These are phyloP conservation scores for Viola pubescens DNA, from an alignment of 441 rosid genomes.

Conservation along the genomic window DNA sequence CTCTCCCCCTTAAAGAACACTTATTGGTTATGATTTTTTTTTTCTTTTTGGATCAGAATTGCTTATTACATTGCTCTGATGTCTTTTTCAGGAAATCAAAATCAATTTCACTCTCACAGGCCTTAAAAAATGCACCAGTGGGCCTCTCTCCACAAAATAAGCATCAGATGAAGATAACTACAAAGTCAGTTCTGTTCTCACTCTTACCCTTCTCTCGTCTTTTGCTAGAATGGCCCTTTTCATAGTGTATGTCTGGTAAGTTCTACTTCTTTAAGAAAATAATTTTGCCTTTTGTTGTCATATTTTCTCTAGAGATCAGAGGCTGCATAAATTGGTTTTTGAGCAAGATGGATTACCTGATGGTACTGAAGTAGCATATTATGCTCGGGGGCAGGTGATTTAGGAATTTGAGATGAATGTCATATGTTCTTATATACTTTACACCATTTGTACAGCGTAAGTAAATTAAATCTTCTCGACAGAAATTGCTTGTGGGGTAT, in stretches of 20 bases:
- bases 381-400: constrained; percentile 65
- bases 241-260: constrained; percentile 10
- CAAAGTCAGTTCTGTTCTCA: constrained; percentile 29
- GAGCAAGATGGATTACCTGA: constrained; percentile 74
- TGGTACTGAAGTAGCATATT: constrained; percentile 77
- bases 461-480: constrained; percentile 28
- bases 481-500: constrained; percentile 91
- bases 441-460: constrained; percentile 15
- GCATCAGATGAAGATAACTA: constrained; percentile 44
- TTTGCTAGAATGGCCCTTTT: constrained; percentile 7
- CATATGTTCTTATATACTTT: constrained; percentile 14
- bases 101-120: constrained; percentile 25
- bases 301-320: constrained; percentile 51
- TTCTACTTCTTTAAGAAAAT: constrained; percentile 5
- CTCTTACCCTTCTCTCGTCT: neutral
- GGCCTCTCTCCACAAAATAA: constrained; percentile 34
- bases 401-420: constrained; percentile 15
- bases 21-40: no score
- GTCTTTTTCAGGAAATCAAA: constrained; percentile 42
- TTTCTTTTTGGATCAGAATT: no score
- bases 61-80: neutral
- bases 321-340: constrained; percentile 65
- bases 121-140: constrained; percentile 26
- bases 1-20: neutral
- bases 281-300: constrained; percentile 15